Percentiles rank a stretch among this genome's conserved stretches.
Evolutionary conservation across 208 protist genomes (phyloP).

Genomic region (Wallacemonas sp.): DNA sequence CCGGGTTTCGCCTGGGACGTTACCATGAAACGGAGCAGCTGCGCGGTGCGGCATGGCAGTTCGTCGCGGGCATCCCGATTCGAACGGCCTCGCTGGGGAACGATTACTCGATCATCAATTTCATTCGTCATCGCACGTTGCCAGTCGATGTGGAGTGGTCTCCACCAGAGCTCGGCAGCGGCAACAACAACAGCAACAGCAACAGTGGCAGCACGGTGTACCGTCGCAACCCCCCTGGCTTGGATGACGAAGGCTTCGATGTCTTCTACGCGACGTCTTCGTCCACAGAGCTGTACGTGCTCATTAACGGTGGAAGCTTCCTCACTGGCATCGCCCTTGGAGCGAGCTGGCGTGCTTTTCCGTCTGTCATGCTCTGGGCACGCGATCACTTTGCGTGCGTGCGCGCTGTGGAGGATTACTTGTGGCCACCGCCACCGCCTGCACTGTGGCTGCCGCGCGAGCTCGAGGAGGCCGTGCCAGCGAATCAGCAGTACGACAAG

Average conservation of each 20-base stretch:
- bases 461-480: slow-evolving; percentile 8
- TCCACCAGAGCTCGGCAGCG: too few species aligned
- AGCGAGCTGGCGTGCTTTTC: slow-evolving; percentile 18
- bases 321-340: slow-evolving; percentile 22
- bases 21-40: slow-evolving; percentile 35
- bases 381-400: slow-evolving; percentile 21
- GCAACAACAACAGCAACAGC: not conserved
- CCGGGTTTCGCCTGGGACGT: slow-evolving; percentile 49
- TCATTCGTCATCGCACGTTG: not conserved
- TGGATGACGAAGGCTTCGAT: not conserved
- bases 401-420: slow-evolving; percentile 7
- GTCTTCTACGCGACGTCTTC: slow-evolving; percentile 28
- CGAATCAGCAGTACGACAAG: slow-evolving; percentile 8
- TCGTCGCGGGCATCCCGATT: slow-evolving; percentile 2
- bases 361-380: not conserved
- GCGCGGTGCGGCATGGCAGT: slow-evolving; percentile 28
- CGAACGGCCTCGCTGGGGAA: not conserved
- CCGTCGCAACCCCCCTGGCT: not conserved
- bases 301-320: slow-evolving; percentile 34
- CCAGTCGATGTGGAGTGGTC: not conserved
- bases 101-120: not conserved
- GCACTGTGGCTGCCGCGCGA: slow-evolving; percentile 31
- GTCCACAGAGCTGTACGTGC: slow-evolving; percentile 34
- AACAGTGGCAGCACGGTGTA: not conserved
- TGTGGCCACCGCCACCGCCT: slow-evolving; percentile 30